phyloP scores from a whole-genome alignment of 2,329 filamentous ascomycete genomes.

The Pseudogymnoascus sp. region DNA sequence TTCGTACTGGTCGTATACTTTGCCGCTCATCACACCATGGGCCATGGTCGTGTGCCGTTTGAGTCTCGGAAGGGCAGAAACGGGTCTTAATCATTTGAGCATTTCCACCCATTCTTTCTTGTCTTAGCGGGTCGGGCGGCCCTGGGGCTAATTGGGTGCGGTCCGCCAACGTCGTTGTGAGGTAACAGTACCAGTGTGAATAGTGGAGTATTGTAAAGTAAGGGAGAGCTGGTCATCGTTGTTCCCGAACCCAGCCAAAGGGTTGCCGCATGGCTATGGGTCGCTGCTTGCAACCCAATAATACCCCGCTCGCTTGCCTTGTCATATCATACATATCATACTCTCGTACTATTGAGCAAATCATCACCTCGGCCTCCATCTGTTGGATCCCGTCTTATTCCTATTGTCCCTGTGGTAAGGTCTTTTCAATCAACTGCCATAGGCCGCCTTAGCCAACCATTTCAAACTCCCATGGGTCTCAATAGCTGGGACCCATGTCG shows the following conservation, averaged over 20 bases:
- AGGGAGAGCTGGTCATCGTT: slow-evolving; percentile 2
- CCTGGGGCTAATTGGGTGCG: slow-evolving; percentile 1
- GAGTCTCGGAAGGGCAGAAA: slow-evolving; percentile 1
- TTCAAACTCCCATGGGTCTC: not conserved
- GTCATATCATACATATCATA: slow-evolving; percentile 3
- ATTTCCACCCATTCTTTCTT: not conserved
- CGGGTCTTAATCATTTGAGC: not conserved
- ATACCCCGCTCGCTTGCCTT: not conserved
- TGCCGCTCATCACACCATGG: not conserved
- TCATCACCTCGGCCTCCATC: not conserved
- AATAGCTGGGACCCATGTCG: not conserved
- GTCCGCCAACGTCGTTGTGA: not conserved
- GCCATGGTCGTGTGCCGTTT: not conserved
- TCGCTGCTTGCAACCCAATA: not conserved
- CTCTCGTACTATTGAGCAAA: not conserved
- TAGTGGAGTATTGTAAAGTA: not conserved
- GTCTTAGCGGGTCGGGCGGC: not conserved
- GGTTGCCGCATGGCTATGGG: slow-evolving; percentile 4
- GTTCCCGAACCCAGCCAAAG: slow-evolving; percentile 5
- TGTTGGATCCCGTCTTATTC: slow-evolving; percentile 1
- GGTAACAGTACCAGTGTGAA: not conserved
- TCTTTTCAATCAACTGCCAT: not conserved
- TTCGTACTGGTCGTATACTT: not conserved
- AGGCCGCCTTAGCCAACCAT: slow-evolving; percentile 1
- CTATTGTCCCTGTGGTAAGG: not conserved